Base-by-base conservation (phyloP, 176 grass and related monocot genomes). In the Rhipidocladum racemiflorum region DNA sequence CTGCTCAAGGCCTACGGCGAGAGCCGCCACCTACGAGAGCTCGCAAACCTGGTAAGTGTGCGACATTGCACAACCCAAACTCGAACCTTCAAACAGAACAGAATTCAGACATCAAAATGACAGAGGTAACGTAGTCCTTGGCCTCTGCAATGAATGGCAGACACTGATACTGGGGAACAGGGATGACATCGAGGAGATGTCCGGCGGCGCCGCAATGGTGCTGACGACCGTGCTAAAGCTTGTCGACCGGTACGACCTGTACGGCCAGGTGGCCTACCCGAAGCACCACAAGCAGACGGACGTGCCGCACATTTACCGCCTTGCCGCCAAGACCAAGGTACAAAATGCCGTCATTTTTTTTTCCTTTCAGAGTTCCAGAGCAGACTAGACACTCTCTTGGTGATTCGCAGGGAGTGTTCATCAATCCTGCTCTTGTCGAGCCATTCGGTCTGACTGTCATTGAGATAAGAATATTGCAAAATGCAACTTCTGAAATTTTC, bases 1-100 rank as follows among this genome's bases (percentile, higher is more conserved):
- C 95, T 98, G 51, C 89, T 98, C 77, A 98, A 98, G 78, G 95
- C 95, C 6, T 98, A 91, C 74, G 95, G 95, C 4, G 95, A 98
- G 80, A 91, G 90, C 80, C 84, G 82, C 0, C 85, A 87, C 1
- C 92, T 98, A 25, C 88, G 93, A 32, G 95, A 98, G 79, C 95
- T 98, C 9, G 90, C 95, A 0, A 98, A 98, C 38, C 80, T 98
- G 72, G 94, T 97, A 89, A 21, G 1, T 44, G 20, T 0, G 23
- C 23, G 27, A 57, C 21, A 50, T 50, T 18, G 15, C 48, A 18
- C 48, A 6, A 50, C 48, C 48, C 16, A 50, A 56, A 56, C 8
- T 9, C 2, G 20, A n/a, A 10, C 0, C 8, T 2, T 5, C 1
- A 29, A 56, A 3, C 51, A 21, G 21, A 25, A 61, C 23, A 50